Percentiles rank a stretch among this genome's conserved stretches.
phyloP scores from a whole-genome alignment of 164 flowering plant species.

The grape (Vitis vinifera) region ASM3070453v1 NC_081813.1:563001-563500 shows the following conservation, averaged over 20 bases:
- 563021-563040: slow-evolving; percentile 85
- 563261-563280: not conserved
- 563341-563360: slow-evolving; percentile 60
- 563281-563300: not conserved
- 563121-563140: slow-evolving; percentile 1
- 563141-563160: not conserved
- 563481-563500: not conserved
- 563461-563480: not conserved
- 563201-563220: not conserved
- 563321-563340: not conserved
- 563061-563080: not conserved
- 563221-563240: not conserved
- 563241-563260: not conserved
- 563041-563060: slow-evolving; percentile 12
- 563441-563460: not conserved
- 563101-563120: not conserved
- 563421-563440: slow-evolving; percentile 52
- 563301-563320: not conserved
- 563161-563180: not conserved
- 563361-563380: slow-evolving; percentile 91
- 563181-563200: not conserved
- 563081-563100: not conserved
- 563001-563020: slow-evolving; percentile 89
- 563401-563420: slow-evolving; percentile 65
- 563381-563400: slow-evolving; percentile 70